phyloP scores from a whole-genome alignment of 1,139 yeast species.

The Pichia sp. region DNA sequence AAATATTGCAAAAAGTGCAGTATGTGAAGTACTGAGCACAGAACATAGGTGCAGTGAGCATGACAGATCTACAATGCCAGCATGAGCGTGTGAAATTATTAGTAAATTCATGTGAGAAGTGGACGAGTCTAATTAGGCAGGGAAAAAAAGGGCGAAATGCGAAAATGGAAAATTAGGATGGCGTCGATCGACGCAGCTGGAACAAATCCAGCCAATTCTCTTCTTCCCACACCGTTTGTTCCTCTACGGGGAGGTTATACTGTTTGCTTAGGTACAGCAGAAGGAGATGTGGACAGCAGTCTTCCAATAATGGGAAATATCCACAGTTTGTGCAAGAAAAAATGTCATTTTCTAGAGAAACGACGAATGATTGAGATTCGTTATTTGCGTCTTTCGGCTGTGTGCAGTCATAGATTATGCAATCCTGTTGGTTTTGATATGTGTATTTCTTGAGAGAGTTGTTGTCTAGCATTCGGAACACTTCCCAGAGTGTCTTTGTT shows the following conservation, averaged over 20 bases:
- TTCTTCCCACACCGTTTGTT: background rate
- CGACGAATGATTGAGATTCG: background rate
- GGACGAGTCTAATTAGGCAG: too few species aligned
- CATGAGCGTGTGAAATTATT: too few species aligned
- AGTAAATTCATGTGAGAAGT: too few species aligned
- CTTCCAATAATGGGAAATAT: background rate
- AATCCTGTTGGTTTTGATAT: background rate
- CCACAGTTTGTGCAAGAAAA: slow-evolving; percentile 4
- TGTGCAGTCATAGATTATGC: background rate
- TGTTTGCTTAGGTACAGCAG: too few species aligned
- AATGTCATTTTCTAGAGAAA: background rate
- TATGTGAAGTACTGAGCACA: too few species aligned
- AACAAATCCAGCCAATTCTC: background rate
- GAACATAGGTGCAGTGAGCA: too few species aligned
- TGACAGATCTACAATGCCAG: too few species aligned
- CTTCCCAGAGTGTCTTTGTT: slow-evolving; percentile 4
- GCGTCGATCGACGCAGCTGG: too few species aligned
- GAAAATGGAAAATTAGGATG: too few species aligned
- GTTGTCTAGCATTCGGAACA: background rate
- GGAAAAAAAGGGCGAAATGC: too few species aligned
- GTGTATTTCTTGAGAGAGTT: background rate
- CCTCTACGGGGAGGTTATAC: too few species aligned
- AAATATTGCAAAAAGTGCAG: too few species aligned
- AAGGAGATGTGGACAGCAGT: background rate
- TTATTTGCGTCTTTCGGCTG: background rate